Percentiles rank a stretch among this genome's conserved stretches.
Evolutionary conservation across 805 yeast genomes (phyloP).

Genomic region (Candida succiphila): DNA sequence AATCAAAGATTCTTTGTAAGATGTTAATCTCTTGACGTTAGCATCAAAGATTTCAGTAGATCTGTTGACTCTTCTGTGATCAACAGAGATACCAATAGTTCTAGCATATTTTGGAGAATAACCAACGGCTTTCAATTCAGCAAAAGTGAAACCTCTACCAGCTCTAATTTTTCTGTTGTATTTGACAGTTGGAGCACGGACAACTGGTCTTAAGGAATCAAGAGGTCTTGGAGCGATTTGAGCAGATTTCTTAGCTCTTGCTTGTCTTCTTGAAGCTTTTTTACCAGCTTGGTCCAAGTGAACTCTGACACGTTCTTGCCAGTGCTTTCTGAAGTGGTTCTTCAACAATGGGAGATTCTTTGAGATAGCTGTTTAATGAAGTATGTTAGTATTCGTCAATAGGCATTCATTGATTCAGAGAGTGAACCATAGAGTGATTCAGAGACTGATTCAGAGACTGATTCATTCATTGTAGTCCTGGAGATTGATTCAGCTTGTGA

Average conservation of each 20-base stretch:
- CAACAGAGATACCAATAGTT: constrained; percentile 97
- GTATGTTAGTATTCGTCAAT: not conserved
- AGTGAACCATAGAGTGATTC: not conserved
- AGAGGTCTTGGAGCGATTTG: constrained; percentile 95
- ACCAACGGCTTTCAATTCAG: constrained; percentile 98
- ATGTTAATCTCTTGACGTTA: constrained; percentile 94
- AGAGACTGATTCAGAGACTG: no score
- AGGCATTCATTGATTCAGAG: no score
- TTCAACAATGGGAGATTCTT: constrained; percentile 98
- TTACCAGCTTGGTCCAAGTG: constrained; percentile 99
- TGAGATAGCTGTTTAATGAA: constrained; percentile 72
- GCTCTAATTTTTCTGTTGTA: constrained; percentile 99
- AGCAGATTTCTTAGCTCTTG: constrained; percentile 92
- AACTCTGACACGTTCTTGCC: constrained; percentile 99
- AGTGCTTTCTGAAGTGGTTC: constrained; percentile 99
- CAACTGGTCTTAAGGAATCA: constrained; percentile 93
- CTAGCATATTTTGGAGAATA: constrained; percentile 91
- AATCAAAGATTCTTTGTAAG: constrained; percentile 91
- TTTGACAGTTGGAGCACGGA: constrained; percentile 96
- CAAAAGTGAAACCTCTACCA: constrained; percentile 98
- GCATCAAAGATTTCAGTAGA: constrained; percentile 89
- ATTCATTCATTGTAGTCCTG: no score
- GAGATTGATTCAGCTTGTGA: no score
- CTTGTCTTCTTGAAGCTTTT: constrained; percentile 93
- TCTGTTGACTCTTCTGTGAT: constrained; percentile 99